A percentile compares a stretch with the other conserved stretches of the same genome.
These are phyloP conservation scores for Globisporangium cederbergense DNA, from an alignment of 352 stramenopile species.

Conservation along the genomic window DNA sequence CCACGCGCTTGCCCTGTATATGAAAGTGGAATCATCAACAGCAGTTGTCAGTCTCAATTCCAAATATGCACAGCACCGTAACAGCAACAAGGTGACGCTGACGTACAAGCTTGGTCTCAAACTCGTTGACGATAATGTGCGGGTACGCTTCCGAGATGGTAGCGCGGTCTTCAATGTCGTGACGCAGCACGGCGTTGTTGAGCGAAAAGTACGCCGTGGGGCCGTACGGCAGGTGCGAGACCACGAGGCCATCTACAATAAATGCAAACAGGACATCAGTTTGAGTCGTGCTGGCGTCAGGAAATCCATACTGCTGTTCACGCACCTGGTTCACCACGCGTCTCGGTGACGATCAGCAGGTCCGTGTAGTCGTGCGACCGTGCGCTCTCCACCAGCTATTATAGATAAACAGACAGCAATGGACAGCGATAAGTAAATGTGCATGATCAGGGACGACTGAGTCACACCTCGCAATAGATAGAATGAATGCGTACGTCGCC, in stretches of 20 bases:
- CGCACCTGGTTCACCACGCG: constrained; percentile 93
- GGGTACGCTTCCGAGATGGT: constrained; percentile 93
- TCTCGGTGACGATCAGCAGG: constrained; percentile 98
- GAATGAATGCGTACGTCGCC: constrained; percentile 51
- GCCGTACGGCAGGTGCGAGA: constrained; percentile 98
- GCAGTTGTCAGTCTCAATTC: not conserved
- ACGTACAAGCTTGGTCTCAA: constrained; percentile 87
- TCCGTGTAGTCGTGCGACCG: constrained; percentile 97
- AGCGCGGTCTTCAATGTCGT: constrained; percentile 97
- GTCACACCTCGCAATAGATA: not conserved
- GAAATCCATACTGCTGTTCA: not conserved
- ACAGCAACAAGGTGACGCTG: not conserved
- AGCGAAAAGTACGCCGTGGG: constrained; percentile 99
- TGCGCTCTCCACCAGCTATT: constrained; percentile 95
- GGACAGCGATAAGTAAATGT: not conserved
- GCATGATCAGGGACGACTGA: not conserved
- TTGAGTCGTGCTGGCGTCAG: not conserved
- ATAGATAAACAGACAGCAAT: constrained; percentile 21
- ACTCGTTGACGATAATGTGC: constrained; percentile 97
- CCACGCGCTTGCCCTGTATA: constrained; percentile 86
- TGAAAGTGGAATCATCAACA: not conserved
- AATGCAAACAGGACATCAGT: not conserved
- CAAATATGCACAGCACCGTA: not conserved
- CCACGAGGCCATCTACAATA: constrained; percentile 92
- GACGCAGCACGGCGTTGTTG: constrained; percentile 94